Percentiles rank a stretch among this genome's conserved stretches.
Conservation (phyloP, 2,329 filamentous ascomycete species). For the Pseudogymnoascus sp. region DNA sequence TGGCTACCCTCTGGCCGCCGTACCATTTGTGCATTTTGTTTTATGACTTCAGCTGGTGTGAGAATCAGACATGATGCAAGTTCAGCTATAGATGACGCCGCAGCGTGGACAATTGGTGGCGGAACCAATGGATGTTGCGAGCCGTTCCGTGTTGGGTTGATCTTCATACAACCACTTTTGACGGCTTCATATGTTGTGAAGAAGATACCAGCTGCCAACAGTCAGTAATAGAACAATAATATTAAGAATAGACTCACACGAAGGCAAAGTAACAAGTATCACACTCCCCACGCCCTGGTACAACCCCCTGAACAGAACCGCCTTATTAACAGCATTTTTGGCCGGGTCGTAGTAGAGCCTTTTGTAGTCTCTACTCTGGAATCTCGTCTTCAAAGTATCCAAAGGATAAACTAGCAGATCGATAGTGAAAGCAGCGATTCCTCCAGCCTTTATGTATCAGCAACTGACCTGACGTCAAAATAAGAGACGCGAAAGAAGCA, state of each 20-base stretch:
- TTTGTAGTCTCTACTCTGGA: slow-evolving; percentile 71
- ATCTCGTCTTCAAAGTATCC: slow-evolving; percentile 81
- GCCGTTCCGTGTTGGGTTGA: slow-evolving; percentile 34
- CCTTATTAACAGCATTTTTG: slow-evolving; percentile 46
- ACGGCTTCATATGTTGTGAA: slow-evolving; percentile 82
- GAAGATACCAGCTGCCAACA: slow-evolving; percentile 63
- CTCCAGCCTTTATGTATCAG: slow-evolving; percentile 57
- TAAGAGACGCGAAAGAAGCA: slow-evolving; percentile 8
- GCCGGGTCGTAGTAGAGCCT: slow-evolving; percentile 54
- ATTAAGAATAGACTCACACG: slow-evolving; percentile 44
- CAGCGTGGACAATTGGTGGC: slow-evolving; percentile 61
- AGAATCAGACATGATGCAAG: slow-evolving; percentile 79
- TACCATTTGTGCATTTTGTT: slow-evolving; percentile 89
- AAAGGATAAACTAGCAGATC: slow-evolving; percentile 83
- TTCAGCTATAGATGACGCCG: slow-evolving; percentile 70
- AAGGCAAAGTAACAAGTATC: slow-evolving; percentile 80
- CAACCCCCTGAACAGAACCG: slow-evolving; percentile 59
- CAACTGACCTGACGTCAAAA: slow-evolving; percentile 8
- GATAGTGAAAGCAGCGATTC: slow-evolving; percentile 76
- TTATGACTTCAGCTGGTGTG: slow-evolving; percentile 82
- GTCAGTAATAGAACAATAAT: slow-evolving; percentile 17
- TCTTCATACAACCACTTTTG: slow-evolving; percentile 54
- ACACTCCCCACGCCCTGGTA: slow-evolving; percentile 86
- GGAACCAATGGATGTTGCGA: slow-evolving; percentile 61
- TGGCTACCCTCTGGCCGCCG: slow-evolving; percentile 30